A percentile compares a stretch with the other conserved stretches of the same genome.
These are phyloP conservation scores for Coleophoma crateriformis DNA, from an alignment of 2,329 filamentous ascomycete genomes.

Conservation along the genomic window DNA sequence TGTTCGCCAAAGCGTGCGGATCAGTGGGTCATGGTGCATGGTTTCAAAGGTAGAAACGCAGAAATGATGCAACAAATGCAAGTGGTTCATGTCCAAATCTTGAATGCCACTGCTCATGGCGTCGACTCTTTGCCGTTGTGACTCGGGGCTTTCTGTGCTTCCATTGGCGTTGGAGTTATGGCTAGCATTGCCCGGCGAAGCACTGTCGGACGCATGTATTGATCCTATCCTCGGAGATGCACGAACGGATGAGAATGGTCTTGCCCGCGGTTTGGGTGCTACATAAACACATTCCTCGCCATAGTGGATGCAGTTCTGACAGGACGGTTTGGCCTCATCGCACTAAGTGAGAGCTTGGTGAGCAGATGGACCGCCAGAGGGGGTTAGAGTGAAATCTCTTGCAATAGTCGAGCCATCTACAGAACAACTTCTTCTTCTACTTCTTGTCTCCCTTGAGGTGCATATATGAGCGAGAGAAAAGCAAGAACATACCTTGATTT, in stretches of 20 bases:
- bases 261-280: not conserved
- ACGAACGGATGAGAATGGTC: too few species aligned
- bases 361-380: not conserved
- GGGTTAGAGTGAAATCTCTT: not conserved
- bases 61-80: conserved; percentile 49
- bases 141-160: not conserved
- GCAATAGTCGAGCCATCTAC: too few species aligned
- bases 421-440: too few species aligned
- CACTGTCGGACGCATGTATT: too few species aligned
- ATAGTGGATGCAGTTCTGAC: not conserved
- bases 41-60: conserved; percentile 41
- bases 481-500: not conserved
- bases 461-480: too few species aligned
- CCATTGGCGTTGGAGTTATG: not conserved
- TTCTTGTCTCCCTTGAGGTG: too few species aligned
- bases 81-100: conserved; percentile 34
- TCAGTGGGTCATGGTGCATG: conserved; percentile 32
- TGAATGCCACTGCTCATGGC: too few species aligned
- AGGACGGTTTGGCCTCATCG: not conserved
- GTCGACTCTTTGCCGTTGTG: not conserved
- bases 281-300: not conserved
- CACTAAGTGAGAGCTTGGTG: not conserved
- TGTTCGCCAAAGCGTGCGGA: conserved; percentile 40
- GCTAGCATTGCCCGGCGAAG: too few species aligned
- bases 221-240: too few species aligned